Percentiles rank a stretch among this genome's conserved stretches.
phyloP scores from a whole-genome alignment of 805 yeast genomes.

The Candida schatavii region DNA sequence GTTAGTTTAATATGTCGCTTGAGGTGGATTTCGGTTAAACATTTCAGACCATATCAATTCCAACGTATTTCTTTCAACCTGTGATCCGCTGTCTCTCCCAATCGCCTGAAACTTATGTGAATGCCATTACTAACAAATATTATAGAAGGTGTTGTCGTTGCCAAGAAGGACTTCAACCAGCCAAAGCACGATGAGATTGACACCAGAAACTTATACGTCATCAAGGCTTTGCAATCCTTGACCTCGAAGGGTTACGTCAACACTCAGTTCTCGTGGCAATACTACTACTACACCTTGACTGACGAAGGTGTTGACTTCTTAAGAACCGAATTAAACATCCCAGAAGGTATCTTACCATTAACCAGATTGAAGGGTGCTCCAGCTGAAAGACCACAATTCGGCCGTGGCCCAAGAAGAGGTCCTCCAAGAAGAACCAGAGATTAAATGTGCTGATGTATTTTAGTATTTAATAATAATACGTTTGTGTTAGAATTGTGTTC shows the following conservation, averaged over 20 bases:
- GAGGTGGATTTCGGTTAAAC: too few species aligned
- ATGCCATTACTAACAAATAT: slow-evolving; percentile 41
- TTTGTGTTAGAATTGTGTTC: slow-evolving; percentile 7
- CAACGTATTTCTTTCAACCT: too few species aligned
- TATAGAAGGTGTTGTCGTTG: slow-evolving; percentile 98
- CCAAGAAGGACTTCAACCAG: slow-evolving; percentile 98
- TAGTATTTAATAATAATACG: slow-evolving; percentile 9
- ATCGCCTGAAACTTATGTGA: too few species aligned
- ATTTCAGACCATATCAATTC: too few species aligned
- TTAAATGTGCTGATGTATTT: slow-evolving; percentile 21
- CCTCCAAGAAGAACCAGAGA: slow-evolving; percentile 53
- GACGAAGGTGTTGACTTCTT: slow-evolving; percentile 99
- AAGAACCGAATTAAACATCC: slow-evolving; percentile 97
- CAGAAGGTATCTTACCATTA: slow-evolving; percentile 97
- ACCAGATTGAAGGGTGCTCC: slow-evolving; percentile 95
- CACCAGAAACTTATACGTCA: slow-evolving; percentile 94
- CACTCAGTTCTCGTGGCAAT: slow-evolving; percentile 99
- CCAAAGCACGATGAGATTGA: slow-evolving; percentile 97
- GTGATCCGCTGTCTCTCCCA: too few species aligned
- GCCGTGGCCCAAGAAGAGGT: slow-evolving; percentile 35
- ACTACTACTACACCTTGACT: slow-evolving; percentile 99
- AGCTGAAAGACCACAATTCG: slow-evolving; percentile 65
- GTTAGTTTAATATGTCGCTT: too few species aligned
- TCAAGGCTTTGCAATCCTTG: slow-evolving; percentile 99
- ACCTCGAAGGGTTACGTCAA: slow-evolving; percentile 98